Conservation (phyloP, 73 alveolate genomes). For the Diophrys sp. region DNA sequence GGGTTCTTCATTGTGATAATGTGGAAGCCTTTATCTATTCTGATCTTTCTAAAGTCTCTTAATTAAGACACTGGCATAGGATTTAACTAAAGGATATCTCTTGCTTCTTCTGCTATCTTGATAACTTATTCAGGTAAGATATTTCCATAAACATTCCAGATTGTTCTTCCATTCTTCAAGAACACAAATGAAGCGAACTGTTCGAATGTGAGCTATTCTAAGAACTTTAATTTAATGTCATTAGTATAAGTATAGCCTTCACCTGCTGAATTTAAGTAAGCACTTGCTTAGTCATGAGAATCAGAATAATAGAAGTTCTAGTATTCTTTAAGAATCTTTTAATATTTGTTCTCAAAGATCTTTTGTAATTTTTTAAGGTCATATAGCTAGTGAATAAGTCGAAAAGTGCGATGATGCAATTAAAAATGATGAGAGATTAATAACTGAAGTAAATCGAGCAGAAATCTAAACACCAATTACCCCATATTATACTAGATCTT, state of each 20-base stretch:
- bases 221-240: constrained; percentile 28
- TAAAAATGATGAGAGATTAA: no score
- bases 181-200: constrained; percentile 4
- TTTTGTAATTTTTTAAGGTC: no score
- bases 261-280: not conserved
- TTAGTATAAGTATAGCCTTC: constrained; percentile 23
- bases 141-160: constrained; percentile 16
- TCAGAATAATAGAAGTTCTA: constrained; percentile 53
- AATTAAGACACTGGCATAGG: not conserved
- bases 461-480: no score
- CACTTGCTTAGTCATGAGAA: constrained; percentile 21
- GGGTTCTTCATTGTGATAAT: not conserved
- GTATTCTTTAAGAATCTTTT: constrained; percentile 39
- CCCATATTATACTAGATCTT: no score
- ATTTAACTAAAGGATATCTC: constrained; percentile 1
- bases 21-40: no score
- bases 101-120: constrained; percentile 10
- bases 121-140: constrained; percentile 5
- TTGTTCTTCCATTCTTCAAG: not conserved
- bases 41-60: constrained; percentile 3
- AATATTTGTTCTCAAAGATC: constrained; percentile 28
- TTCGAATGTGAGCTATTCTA: constrained; percentile 32
- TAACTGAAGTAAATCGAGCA: no score
- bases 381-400: no score
- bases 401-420: no score